Base-by-base conservation (phyloP, 176 grass and related monocot genomes). In the Oryza glumipatula region DNA sequence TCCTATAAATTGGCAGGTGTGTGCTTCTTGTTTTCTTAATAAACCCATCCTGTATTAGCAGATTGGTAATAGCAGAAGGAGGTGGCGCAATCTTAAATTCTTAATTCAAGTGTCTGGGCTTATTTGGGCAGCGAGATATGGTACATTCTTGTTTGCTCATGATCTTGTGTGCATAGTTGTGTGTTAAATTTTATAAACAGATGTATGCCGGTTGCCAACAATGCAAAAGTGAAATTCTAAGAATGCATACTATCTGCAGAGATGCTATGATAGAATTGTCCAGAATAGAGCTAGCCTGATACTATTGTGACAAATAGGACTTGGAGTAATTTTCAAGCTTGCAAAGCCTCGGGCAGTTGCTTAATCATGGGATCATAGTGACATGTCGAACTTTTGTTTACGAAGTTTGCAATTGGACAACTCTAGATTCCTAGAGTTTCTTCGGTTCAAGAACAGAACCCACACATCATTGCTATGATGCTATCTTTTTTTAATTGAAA, bases 1-100 rank as follows among this genome's bases (percentile, higher is more conserved):
- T 75, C 81, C 85, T 91, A 91, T 91, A 91, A 91, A 91, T 91
- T 76, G 80, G 10, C 70, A 45, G 70, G 76, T 39, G 30, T 1
- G 45, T 84, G 30, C 41, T 79, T 75, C 80, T 80, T 72, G 3
- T 47, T 74, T 41, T 80, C 32, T 44, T 64, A 83, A 35, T 54
- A 72, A 87, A 15, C 63, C 3, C 26, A 63, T 60, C 68, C 4
- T n/a, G 1, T 24, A 38, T 60, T 43, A 49, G 79, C n/a, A n/a
- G 35, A 10, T 19, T 5, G 61, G 24, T 33, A 60, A 8, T 67
- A 67, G 58, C 8, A 63, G 8, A 23, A 63, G 68, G 19, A 83
- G 74, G 14, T 39, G 76, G 11, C 36, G 11, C 44, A 28, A 58
- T 51, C 22, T 64, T 12, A 30, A 9, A 30, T 51, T 41, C 17